These are phyloP conservation scores for Flaveria brownii DNA, from an alignment of 129 eudicot species.

Conservation along the genomic window DNA sequence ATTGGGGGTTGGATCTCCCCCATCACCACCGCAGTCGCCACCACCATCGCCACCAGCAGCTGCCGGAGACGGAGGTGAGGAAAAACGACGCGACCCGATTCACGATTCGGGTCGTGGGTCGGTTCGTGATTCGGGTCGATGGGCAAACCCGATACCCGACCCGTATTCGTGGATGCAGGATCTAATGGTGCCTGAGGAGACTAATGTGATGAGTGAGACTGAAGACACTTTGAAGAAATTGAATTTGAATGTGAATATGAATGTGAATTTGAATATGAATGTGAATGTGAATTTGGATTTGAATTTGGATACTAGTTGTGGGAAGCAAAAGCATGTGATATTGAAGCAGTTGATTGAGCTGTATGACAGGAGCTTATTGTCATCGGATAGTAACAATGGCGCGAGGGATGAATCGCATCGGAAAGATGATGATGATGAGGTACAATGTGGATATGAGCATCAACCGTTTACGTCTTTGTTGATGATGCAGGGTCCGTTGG, in stretches of 20 bases:
- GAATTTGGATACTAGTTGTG: slow-evolving; percentile 26
- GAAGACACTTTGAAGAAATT: slow-evolving; percentile 14
- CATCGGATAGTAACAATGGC: neutral
- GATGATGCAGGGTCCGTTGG: slow-evolving; percentile 43
- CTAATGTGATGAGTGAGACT: neutral
- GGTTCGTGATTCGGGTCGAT: neutral
- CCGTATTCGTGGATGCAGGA: slow-evolving; percentile 43
- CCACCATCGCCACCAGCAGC: too few relatives aligned
- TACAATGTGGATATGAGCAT: neutral
- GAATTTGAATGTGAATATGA: neutral
- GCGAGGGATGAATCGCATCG: slow-evolving; percentile 27
- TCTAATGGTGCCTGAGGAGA: slow-evolving; percentile 63
- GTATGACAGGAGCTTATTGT: slow-evolving; percentile 15
- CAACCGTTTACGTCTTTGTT: slow-evolving; percentile 54
- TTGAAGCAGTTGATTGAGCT: slow-evolving; percentile 60
- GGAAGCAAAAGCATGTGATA: slow-evolving; percentile 56
- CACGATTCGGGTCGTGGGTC: neutral
- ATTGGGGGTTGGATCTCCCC: slow-evolving; percentile 54
- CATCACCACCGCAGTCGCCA: too few relatives aligned
- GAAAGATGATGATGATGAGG: slow-evolving; percentile 20
- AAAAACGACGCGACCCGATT: neutral
- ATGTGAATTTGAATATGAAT: too few relatives aligned
- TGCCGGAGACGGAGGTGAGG: neutral
- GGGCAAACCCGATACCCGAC: slow-evolving; percentile 4
- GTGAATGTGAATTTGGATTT: neutral